Evolutionary conservation across 306 rosid genomes (phyloP).

Genomic region (Pyrus pyrifolia): DNA sequence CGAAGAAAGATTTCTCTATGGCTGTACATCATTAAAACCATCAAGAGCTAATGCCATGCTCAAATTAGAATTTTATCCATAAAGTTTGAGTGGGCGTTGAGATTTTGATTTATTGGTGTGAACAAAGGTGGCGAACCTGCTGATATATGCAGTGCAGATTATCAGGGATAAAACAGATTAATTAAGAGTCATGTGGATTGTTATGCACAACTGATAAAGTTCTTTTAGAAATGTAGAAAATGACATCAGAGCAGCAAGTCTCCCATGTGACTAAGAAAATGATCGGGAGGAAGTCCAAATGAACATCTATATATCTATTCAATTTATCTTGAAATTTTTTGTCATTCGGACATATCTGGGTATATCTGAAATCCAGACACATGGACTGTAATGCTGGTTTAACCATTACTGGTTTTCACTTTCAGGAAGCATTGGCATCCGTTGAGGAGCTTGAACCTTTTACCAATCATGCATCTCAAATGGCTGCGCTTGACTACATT

Average conservation of each 20-base stretch:
- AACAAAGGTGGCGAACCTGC: neutral
- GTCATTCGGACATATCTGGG: neutral
- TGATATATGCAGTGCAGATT: neutral
- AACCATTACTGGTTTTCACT: slow-evolving; percentile 1
- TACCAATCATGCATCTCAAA: slow-evolving; percentile 79
- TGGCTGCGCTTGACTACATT: slow-evolving; percentile 85
- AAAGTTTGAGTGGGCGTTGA: too few relatives aligned
- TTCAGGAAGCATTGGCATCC: slow-evolving; percentile 84
- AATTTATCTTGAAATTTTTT: neutral
- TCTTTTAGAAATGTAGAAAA: too few relatives aligned
- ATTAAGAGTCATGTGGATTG: too few relatives aligned
- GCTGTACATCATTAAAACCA: neutral
- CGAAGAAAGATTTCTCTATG: too few relatives aligned
- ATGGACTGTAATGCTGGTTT: neutral
- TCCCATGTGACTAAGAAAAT: neutral
- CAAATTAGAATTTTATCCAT: too few relatives aligned
- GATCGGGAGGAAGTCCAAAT: neutral
- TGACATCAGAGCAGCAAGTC: too few relatives aligned
- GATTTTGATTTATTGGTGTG: neutral
- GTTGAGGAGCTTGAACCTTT: slow-evolving; percentile 69
- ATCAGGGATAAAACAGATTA: neutral
- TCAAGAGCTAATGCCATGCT: neutral
- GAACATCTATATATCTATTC: neutral
- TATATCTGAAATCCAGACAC: neutral
- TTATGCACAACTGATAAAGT: too few relatives aligned